Conservation (phyloP, 768 basidiomycete species). For the Daedaleopsis nitida region DNA sequence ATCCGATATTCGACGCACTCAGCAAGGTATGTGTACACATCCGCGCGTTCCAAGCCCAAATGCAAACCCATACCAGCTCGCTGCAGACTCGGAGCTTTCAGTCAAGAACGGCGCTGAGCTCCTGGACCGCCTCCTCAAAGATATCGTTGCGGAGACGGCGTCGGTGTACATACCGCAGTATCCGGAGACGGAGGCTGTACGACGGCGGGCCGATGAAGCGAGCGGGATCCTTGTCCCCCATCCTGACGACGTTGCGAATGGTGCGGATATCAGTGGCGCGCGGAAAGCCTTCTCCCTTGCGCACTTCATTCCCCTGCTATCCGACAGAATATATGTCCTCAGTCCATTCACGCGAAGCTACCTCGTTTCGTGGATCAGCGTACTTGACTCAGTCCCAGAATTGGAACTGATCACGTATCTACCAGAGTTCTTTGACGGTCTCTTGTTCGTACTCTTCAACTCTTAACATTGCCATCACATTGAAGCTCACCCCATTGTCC, state of each 20-base stretch:
- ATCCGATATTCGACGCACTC: slow-evolving; percentile 95
- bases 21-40: slow-evolving; percentile 71
- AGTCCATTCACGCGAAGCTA: slow-evolving; percentile 96
- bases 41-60: slow-evolving; percentile 15
- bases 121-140: slow-evolving; percentile 94
- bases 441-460: slow-evolving; percentile 60
- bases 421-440: slow-evolving; percentile 92
- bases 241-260: slow-evolving; percentile 51
- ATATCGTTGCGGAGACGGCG: slow-evolving; percentile 96
- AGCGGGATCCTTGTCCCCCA: slow-evolving; percentile 64
- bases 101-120: slow-evolving; percentile 99
- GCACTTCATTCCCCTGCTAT: slow-evolving; percentile 90
- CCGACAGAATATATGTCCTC: slow-evolving; percentile 92
- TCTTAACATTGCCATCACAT: slow-evolving; percentile 17
- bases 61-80: slow-evolving; percentile 59
- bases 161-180: slow-evolving; percentile 92
- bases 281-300: slow-evolving; percentile 91
- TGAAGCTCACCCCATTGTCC: neutral
- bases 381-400: slow-evolving; percentile 95
- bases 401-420: slow-evolving; percentile 93
- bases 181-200: slow-evolving; percentile 72
- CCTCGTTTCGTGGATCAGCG: slow-evolving; percentile 95
- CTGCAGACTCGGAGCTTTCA: slow-evolving; percentile 92
- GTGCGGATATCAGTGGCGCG: slow-evolving; percentile 39
- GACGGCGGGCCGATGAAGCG: slow-evolving; percentile 36